These are phyloP conservation scores for Xylaria arbuscula DNA, from an alignment of 2,329 filamentous ascomycete genomes.

Conservation along the genomic window DNA sequence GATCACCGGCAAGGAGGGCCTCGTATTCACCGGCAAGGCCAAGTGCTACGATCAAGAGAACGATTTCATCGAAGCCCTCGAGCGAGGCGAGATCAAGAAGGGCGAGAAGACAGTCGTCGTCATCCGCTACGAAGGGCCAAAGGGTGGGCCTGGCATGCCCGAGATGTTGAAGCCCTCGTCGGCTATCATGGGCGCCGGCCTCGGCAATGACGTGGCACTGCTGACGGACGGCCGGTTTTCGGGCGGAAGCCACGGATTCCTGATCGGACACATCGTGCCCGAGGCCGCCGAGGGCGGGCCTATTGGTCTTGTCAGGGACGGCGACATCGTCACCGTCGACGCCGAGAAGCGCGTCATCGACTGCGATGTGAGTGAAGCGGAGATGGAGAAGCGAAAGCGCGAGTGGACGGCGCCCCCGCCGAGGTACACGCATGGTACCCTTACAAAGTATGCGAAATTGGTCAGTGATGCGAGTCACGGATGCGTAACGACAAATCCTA, in stretches of 20 bases:
- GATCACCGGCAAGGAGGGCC: constrained; percentile 94
- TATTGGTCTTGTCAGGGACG: constrained; percentile 83
- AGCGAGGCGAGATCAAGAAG: constrained; percentile 80
- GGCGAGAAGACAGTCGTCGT: constrained; percentile 90
- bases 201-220: constrained; percentile 79
- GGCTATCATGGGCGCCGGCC: constrained; percentile 89
- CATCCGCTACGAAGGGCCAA: constrained; percentile 93
- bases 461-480: constrained; percentile 70
- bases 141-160: constrained; percentile 93
- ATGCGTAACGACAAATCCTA: constrained; percentile 61
- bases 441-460: constrained; percentile 75
- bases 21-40: constrained; percentile 82
- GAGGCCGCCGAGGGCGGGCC: constrained; percentile 88
- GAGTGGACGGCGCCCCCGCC: constrained; percentile 72
- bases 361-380: constrained; percentile 73
- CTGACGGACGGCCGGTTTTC: constrained; percentile 82
- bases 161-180: constrained; percentile 95
- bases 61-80: constrained; percentile 81
- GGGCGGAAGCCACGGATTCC: constrained; percentile 85
- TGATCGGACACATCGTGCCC: constrained; percentile 88
- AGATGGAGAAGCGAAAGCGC: constrained; percentile 67
- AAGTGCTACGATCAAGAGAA: constrained; percentile 86
- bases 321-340: constrained; percentile 84
- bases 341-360: constrained; percentile 77
- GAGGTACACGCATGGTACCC: constrained; percentile 70